phyloP scores from a whole-genome alignment of 176 grass and related monocot species.

The Oryza longistaminata region DNA sequence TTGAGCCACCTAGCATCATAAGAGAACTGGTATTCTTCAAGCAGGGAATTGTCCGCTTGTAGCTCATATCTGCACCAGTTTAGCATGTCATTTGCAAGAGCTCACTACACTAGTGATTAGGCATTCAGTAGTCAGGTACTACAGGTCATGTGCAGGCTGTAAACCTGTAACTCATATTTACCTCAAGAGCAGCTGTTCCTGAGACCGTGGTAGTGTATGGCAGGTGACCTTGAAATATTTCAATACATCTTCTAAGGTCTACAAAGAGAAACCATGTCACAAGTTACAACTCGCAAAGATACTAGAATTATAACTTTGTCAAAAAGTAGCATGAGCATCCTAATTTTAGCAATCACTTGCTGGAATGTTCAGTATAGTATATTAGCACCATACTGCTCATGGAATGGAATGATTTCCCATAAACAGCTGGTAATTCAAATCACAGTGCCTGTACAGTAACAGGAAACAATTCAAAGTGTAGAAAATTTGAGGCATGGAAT shows the following conservation, averaged over 20 bases:
- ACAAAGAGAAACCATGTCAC: conserved; percentile 30
- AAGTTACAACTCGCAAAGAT: not conserved
- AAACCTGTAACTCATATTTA: conserved; percentile 34
- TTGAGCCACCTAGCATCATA: conserved; percentile 69
- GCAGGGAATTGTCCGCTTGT: conserved; percentile 65
- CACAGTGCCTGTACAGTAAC: not conserved
- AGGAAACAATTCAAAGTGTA: not conserved
- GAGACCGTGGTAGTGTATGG: conserved; percentile 52
- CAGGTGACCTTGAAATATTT: conserved; percentile 67
- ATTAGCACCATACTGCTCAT: not conserved
- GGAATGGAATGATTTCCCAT: not conserved
- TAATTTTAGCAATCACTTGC: not conserved
- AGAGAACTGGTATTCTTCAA: conserved; percentile 64
- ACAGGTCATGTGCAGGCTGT: conserved; percentile 21
- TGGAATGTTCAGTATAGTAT: not conserved
- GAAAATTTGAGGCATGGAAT: conserved; percentile 3
- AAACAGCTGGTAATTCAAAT: not conserved
- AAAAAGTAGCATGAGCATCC: conserved; percentile 6
- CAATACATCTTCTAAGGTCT: conserved; percentile 78
- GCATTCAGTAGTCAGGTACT: conserved; percentile 13
- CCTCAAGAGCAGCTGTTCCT: conserved; percentile 74
- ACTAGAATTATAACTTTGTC: not conserved
- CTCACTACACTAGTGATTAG: not conserved
- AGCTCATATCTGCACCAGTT: conserved; percentile 80
- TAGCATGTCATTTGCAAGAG: not conserved